Percentiles rank a stretch among this genome's conserved stretches.
phyloP scores from a whole-genome alignment of 192 early-diverging fungal species.

The Coemansia sp. region DNA sequence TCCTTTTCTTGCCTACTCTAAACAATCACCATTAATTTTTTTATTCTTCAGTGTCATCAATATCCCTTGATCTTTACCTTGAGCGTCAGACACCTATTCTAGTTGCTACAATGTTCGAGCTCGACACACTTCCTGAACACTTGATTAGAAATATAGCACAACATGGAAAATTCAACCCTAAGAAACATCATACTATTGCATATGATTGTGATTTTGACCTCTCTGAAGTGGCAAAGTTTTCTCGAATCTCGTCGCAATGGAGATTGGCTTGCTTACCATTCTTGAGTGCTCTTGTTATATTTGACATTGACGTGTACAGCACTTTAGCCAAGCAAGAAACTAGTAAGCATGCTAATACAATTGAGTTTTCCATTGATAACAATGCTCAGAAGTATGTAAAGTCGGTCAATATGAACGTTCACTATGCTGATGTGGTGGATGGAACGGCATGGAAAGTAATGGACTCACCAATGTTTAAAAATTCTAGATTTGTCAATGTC shows the following conservation, averaged over 20 bases:
- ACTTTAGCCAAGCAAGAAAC: no score
- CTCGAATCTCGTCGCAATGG: background rate
- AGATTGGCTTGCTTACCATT: background rate
- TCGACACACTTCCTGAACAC: background rate
- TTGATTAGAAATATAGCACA: background rate
- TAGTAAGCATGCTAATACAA: background rate
- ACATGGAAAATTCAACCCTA: background rate
- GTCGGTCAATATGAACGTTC: background rate
- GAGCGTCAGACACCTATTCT: background rate
- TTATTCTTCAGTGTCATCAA: no score
- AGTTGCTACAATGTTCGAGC: background rate
- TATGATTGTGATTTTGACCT: background rate
- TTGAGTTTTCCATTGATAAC: background rate
- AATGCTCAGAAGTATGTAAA: no score
- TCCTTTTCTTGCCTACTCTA: no score
- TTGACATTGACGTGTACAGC: background rate
- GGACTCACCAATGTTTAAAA: background rate
- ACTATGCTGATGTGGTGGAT: background rate
- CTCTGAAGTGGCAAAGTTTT: background rate
- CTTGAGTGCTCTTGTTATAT: background rate
- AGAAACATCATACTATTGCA: background rate
- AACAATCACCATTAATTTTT: no score
- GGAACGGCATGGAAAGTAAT: background rate
- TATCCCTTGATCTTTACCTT: no score
- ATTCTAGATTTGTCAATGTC: background rate